These are phyloP conservation scores for Luffa aegyptiaca DNA, from an alignment of 306 rosid genomes.

Conservation along the genomic window DNA sequence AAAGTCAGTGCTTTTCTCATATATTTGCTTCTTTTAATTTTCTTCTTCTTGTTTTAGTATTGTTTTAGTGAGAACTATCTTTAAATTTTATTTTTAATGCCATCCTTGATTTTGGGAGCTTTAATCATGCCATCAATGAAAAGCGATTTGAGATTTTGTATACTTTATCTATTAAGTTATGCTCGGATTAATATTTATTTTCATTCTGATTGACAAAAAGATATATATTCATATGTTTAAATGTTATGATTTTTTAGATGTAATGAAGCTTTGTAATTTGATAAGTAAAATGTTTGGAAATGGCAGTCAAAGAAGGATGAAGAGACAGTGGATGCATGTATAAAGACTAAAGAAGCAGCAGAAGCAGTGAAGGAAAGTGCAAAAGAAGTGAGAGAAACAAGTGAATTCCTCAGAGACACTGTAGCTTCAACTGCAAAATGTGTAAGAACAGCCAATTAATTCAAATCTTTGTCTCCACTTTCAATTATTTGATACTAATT, in stretches of 20 bases:
- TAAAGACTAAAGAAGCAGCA: constrained; percentile 39
- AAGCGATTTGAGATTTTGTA: no score
- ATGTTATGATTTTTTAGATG: not conserved
- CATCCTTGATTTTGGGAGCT: no score
- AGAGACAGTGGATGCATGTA: constrained; percentile 15
- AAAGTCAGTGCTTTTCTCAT: constrained; percentile 22
- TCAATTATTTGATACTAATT: not conserved
- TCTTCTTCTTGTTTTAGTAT: not conserved
- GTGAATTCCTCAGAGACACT: constrained; percentile 43
- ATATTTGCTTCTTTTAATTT: not conserved
- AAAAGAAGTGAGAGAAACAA: constrained; percentile 42
- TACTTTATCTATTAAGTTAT: no score
- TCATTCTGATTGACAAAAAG: not conserved
- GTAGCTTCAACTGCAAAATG: constrained; percentile 22
- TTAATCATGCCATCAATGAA: no score
- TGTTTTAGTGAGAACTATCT: no score
- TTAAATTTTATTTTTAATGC: not conserved
- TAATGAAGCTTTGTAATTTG: not conserved
- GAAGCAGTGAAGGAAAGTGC: constrained; percentile 37
- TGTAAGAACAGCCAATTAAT: constrained; percentile 9
- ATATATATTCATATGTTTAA: not conserved
- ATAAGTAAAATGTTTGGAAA: not conserved
- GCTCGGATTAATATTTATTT: not conserved
- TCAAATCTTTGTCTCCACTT: not conserved
- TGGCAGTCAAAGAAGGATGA: constrained; percentile 19